These are phyloP conservation scores for Macrophomina pseudophaseolina DNA, from an alignment of 2,329 filamentous ascomycete genomes.

Conservation along the genomic window DNA sequence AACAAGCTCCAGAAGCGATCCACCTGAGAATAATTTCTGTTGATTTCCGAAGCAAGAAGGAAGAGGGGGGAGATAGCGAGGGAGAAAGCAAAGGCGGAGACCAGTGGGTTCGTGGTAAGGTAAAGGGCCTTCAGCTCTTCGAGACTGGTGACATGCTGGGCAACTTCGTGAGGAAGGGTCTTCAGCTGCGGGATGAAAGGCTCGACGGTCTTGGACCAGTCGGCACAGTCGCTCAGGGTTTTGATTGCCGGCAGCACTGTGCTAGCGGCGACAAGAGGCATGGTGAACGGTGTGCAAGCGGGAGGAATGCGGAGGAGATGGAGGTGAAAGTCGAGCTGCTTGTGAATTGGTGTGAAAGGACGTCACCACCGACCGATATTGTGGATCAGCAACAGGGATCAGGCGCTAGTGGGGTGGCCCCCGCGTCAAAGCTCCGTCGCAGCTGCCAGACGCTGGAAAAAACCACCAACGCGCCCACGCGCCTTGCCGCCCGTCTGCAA, in stretches of 20 bases:
- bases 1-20: slow-evolving; percentile 91
- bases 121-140: slow-evolving; percentile 74
- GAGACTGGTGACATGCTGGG: slow-evolving; percentile 64
- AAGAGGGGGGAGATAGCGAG: slow-evolving; percentile 74
- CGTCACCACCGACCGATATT: slow-evolving; percentile 22
- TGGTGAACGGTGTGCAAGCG: not conserved
- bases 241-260: slow-evolving; percentile 76
- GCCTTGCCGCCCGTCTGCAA: not conserved
- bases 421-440: slow-evolving; percentile 14
- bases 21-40: slow-evolving; percentile 95
- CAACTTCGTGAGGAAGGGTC: slow-evolving; percentile 49
- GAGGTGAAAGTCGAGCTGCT: not conserved
- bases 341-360: not conserved
- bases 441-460: slow-evolving; percentile 20
- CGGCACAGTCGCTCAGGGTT: slow-evolving; percentile 74
- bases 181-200: slow-evolving; percentile 74
- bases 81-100: slow-evolving; percentile 74
- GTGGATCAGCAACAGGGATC: slow-evolving; percentile 21
- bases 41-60: slow-evolving; percentile 79
- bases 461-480: slow-evolving; percentile 8
- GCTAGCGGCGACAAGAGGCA: slow-evolving; percentile 22
- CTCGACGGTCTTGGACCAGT: slow-evolving; percentile 74
- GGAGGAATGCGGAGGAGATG: slow-evolving; percentile 3
- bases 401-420: slow-evolving; percentile 4
- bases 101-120: slow-evolving; percentile 81